Conservation (phyloP, 345 rosid genomes). For the Gossypium ekmanianum region DNA sequence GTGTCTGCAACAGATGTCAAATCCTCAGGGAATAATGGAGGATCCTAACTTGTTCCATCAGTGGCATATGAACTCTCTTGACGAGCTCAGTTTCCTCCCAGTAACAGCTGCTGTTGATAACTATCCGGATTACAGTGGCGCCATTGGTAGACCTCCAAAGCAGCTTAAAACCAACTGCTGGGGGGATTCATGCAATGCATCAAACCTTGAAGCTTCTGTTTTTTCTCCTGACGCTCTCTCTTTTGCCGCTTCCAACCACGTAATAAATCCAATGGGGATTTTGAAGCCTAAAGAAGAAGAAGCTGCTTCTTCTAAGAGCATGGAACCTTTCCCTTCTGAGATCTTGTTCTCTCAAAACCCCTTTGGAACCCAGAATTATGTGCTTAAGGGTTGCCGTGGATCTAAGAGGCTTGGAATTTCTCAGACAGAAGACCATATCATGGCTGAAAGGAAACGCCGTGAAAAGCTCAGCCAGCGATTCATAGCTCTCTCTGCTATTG, state of each 20-base stretch:
- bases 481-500: constrained; percentile 57
- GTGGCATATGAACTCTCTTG: constrained; percentile 46
- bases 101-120: constrained; percentile 31
- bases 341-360: constrained; percentile 15
- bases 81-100: constrained; percentile 36
- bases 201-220: constrained; percentile 25
- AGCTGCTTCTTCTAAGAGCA: constrained; percentile 12
- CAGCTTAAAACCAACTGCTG: constrained; percentile 38
- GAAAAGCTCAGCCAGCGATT: constrained; percentile 66
- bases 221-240: constrained; percentile 27
- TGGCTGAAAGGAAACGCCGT: constrained; percentile 65
- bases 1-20: neutral
- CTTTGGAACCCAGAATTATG: constrained; percentile 32
- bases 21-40: constrained; percentile 47
- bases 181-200: constrained; percentile 24
- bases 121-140: neutral
- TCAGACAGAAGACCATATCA: constrained; percentile 54
- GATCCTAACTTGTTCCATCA: constrained; percentile 42
- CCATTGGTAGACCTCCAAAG: constrained; percentile 34
- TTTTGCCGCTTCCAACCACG: neutral
- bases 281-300: constrained; percentile 52
- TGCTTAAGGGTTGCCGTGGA: constrained; percentile 29
- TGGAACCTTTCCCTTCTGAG: neutral
- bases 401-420: constrained; percentile 32
- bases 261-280: neutral